phyloP scores from a whole-genome alignment of 805 yeast genomes.

The Nakazawaea wickerhamii region DNA sequence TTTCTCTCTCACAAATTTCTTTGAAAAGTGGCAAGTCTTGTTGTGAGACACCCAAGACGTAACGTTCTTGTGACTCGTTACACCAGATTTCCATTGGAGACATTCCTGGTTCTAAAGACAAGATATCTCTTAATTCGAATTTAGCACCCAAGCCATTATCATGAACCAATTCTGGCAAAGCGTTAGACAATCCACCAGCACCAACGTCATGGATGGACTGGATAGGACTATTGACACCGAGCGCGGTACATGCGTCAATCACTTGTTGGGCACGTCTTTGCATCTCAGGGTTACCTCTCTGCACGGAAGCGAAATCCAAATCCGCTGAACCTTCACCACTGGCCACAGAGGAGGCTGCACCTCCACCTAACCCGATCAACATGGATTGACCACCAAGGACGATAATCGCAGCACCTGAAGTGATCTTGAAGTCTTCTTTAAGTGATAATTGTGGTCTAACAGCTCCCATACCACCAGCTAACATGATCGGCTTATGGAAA shows the following conservation, averaged over 20 bases:
- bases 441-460: slow-evolving; percentile 90
- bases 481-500: slow-evolving; percentile 97
- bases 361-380: slow-evolving; percentile 99
- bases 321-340: slow-evolving; percentile 96
- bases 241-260: slow-evolving; percentile 85
- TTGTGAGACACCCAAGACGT: slow-evolving; percentile 87
- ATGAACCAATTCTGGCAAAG: slow-evolving; percentile 94
- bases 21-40: slow-evolving; percentile 67
- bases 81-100: slow-evolving; percentile 99
- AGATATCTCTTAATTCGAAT: slow-evolving; percentile 85
- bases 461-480: slow-evolving; percentile 99
- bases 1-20: slow-evolving; percentile 85
- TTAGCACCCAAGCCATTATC: slow-evolving; percentile 94
- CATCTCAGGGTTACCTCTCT: slow-evolving; percentile 99
- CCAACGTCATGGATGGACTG: slow-evolving; percentile 98
- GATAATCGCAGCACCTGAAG: slow-evolving; percentile 87
- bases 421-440: slow-evolving; percentile 71
- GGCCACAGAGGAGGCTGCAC: slow-evolving; percentile 97
- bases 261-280: slow-evolving; percentile 99
- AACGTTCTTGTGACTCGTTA: slow-evolving; percentile 98
- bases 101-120: slow-evolving; percentile 94
- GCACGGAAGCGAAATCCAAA: slow-evolving; percentile 97
- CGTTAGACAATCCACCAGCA: slow-evolving; percentile 98
- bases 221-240: slow-evolving; percentile 72
- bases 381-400: slow-evolving; percentile 97